phyloP scores from a whole-genome alignment of 2,329 filamentous ascomycete species.

The Chalara sp. region DNA sequence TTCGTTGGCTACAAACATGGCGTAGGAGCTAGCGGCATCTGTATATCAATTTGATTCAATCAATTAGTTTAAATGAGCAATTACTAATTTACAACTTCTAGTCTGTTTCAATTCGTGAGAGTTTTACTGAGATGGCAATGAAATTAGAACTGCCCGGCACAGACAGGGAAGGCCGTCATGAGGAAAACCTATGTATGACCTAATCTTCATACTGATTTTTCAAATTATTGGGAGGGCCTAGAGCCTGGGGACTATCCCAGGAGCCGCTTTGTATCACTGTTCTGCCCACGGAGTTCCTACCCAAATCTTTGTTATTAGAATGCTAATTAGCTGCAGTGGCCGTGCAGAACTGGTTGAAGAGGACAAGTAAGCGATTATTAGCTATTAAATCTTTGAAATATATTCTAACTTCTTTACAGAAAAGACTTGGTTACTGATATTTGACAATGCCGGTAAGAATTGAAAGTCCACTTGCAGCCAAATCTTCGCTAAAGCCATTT shows the following conservation, averaged over 20 bases:
- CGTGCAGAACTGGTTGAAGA: conserved; percentile 5
- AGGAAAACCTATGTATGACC: conserved; percentile 3
- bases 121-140: conserved; percentile 16
- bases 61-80: too few relatives aligned
- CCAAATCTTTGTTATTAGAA: too few relatives aligned
- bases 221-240: too few relatives aligned
- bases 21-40: too few relatives aligned
- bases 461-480: not conserved
- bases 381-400: not conserved
- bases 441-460: conserved; percentile 4
- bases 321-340: not conserved
- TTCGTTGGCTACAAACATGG: too few relatives aligned
- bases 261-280: too few relatives aligned
- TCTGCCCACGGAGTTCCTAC: too few relatives aligned
- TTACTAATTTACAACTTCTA: too few relatives aligned
- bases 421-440: conserved; percentile 5
- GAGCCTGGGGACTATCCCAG: too few relatives aligned
- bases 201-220: too few relatives aligned
- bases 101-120: conserved; percentile 14
- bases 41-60: too few relatives aligned
- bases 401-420: not conserved
- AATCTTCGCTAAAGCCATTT: not conserved
- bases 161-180: conserved; percentile 4
- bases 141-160: conserved; percentile 14
- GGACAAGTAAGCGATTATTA: not conserved